Conservation (phyloP, 2,329 filamentous ascomycete genomes). For the Fusarium longipes region DNA sequence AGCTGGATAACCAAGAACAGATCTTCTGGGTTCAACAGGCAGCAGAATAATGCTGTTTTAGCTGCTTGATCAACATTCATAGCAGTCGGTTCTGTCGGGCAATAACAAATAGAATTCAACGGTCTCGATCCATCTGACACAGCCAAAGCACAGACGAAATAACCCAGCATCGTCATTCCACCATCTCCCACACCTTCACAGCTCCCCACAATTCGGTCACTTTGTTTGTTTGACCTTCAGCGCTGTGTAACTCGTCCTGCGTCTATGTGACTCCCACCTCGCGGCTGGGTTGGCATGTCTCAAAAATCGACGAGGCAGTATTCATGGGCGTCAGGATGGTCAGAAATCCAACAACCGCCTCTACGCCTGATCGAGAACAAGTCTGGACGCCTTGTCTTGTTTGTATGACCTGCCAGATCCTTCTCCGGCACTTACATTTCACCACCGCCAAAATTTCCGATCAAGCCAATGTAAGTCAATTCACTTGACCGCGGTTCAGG, state of each 20-base stretch:
- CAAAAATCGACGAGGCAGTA: slow-evolving; percentile 9
- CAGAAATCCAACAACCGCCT: slow-evolving; percentile 2
- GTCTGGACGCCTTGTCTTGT: slow-evolving; percentile 25
- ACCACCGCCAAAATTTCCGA: slow-evolving; percentile 17
- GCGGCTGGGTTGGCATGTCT: slow-evolving; percentile 11
- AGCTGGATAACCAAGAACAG: background rate
- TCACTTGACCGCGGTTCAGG: background rate
- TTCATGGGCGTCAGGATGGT: background rate
- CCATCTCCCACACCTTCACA: slow-evolving; percentile 21
- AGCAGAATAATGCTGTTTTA: background rate
- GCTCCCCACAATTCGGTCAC: slow-evolving; percentile 34
- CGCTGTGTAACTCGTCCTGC: slow-evolving; percentile 22
- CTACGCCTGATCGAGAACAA: slow-evolving; percentile 14
- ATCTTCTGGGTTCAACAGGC: background rate
- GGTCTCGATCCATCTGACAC: slow-evolving; percentile 2
- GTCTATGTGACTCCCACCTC: slow-evolving; percentile 1
- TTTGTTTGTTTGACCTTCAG: slow-evolving; percentile 15
- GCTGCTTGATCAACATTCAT: slow-evolving; percentile 9
- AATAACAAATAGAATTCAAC: slow-evolving; percentile 22
- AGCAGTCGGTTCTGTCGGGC: slow-evolving; percentile 1
- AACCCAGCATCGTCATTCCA: slow-evolving; percentile 22
- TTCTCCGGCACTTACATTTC: slow-evolving; percentile 27
- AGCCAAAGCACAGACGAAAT: slow-evolving; percentile 24
- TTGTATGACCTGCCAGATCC: slow-evolving; percentile 21
- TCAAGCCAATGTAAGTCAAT: slow-evolving; percentile 12